Conservation (phyloP, 768 basidiomycete genomes). For the Mycena capillaripes region DNA sequence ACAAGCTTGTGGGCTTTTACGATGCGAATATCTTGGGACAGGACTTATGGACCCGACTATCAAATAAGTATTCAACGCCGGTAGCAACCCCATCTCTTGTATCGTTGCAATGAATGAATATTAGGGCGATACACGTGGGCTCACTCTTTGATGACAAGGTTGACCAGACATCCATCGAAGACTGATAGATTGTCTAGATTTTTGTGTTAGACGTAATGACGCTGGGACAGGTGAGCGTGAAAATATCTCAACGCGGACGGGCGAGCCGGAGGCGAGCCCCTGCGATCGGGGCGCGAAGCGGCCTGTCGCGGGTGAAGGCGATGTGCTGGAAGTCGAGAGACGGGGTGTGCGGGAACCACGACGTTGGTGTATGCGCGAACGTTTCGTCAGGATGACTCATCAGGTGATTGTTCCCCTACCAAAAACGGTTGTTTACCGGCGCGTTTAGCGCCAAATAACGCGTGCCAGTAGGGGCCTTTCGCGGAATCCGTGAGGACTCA, state of each 20-base stretch:
- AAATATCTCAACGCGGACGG: neutral
- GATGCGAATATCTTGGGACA: constrained; percentile 12
- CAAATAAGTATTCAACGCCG: constrained; percentile 35
- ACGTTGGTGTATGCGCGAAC: too few relatives aligned
- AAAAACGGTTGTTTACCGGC: too few relatives aligned
- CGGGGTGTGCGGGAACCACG: too few relatives aligned
- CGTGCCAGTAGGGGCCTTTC: too few relatives aligned
- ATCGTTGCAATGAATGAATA: constrained; percentile 1
- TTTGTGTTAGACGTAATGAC: constrained; percentile 43
- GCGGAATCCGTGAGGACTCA: too few relatives aligned
- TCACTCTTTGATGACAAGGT: constrained; percentile 44
- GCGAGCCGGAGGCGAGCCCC: too few relatives aligned
- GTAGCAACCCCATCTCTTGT: constrained; percentile 36
- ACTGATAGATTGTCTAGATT: constrained; percentile 39
- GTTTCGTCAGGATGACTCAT: too few relatives aligned
- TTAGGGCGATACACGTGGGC: neutral
- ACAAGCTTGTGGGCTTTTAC: constrained; percentile 51
- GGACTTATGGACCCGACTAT: constrained; percentile 30
- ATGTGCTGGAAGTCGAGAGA: too few relatives aligned
- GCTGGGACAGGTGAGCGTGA: constrained; percentile 32
- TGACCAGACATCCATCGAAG: constrained; percentile 39
- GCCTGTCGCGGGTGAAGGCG: too few relatives aligned
- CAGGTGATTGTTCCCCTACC: too few relatives aligned
- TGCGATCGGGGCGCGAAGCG: too few relatives aligned
- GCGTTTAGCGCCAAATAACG: too few relatives aligned